Conservation (phyloP, 2,329 filamentous ascomycete genomes). For the Epichloe glyceriae region DNA sequence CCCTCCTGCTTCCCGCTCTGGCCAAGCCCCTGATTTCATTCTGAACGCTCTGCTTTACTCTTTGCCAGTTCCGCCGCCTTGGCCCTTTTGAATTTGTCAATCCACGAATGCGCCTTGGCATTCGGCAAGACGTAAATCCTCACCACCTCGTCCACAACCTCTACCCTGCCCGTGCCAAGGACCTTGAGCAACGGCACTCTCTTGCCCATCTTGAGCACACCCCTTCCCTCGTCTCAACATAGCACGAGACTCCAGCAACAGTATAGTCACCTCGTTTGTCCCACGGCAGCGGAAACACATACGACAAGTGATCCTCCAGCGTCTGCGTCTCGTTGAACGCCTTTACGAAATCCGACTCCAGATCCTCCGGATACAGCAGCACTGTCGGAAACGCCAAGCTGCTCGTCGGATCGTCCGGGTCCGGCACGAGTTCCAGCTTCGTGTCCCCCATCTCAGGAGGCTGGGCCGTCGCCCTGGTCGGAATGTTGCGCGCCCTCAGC, state of each 20-base stretch:
- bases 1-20: background rate
- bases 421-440: slow-evolving; percentile 51
- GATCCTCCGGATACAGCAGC: slow-evolving; percentile 70
- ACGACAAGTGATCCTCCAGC: slow-evolving; percentile 64
- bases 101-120: slow-evolving; percentile 57
- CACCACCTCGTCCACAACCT: slow-evolving; percentile 77
- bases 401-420: slow-evolving; percentile 61
- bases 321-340: slow-evolving; percentile 66
- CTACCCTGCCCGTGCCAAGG: slow-evolving; percentile 62
- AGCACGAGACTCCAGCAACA: slow-evolving; percentile 60
- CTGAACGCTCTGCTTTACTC: slow-evolving; percentile 1
- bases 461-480: slow-evolving; percentile 49
- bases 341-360: slow-evolving; percentile 86
- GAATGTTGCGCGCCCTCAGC: slow-evolving; percentile 57
- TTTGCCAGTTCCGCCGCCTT: slow-evolving; percentile 37
- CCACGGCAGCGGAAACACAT: slow-evolving; percentile 85
- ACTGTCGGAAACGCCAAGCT: slow-evolving; percentile 65
- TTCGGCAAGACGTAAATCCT: slow-evolving; percentile 72
- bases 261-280: slow-evolving; percentile 57
- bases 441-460: slow-evolving; percentile 86
- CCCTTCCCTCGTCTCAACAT: slow-evolving; percentile 73
- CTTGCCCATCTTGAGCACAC: slow-evolving; percentile 80
- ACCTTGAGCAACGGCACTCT: slow-evolving; percentile 67
- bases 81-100: slow-evolving; percentile 71
- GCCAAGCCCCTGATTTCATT: background rate